Base-by-base conservation (phyloP, 1,284 basidiomycete species). In the Cutaneotrichosporon sp. region DNA sequence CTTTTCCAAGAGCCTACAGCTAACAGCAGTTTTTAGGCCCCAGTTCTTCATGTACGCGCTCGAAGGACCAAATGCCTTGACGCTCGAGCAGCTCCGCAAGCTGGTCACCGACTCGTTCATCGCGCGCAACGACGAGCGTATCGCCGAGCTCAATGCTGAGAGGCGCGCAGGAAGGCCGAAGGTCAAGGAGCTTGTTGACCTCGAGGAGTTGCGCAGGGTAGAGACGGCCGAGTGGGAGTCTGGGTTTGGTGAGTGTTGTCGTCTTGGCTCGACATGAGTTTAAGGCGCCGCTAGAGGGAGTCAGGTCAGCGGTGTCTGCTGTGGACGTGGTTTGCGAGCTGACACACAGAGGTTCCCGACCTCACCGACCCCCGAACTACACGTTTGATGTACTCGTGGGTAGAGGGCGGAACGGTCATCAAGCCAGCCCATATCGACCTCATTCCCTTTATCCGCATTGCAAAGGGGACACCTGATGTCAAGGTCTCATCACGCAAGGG, bases 121-220 rank as follows among this genome's bases (percentile, higher is more conserved):
- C 19, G 79, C 82, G 24, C 79, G 89, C 44, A 80, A 87, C 59
- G 87, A 90, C 65, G 76, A 76, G 5, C 82, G 85, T 27, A 75
- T 92, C 4, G 80, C 82, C 46, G 79, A 78, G 34, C 86, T 92
- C 64, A 76, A 76, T 38, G 76, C 79, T 0, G 76, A 80, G 19
- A 78, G 90, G 41, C 76, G 90, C 49, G 84, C 85, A 53, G 90
- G 90, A 2, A 76, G 89, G 51, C 84, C 90, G 35, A 90, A 89
- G 75, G 84, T 82, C 56, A 75, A 78, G 10, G 86, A 81, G 65
- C 85, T 88, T 66, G 60, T 78, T 33, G 84, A 84, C 61, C 68
- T 92, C 35, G 87, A 91, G 70, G 87, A 88, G 52, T 67, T 82
- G 20, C 85, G 83, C 65, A 66, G 82, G 48, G 77, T 80, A 46